Percentiles rank a stretch among this genome's conserved stretches.
phyloP scores from a whole-genome alignment of 2,329 filamentous ascomycete species.

The Trichoderma sp. region DNA sequence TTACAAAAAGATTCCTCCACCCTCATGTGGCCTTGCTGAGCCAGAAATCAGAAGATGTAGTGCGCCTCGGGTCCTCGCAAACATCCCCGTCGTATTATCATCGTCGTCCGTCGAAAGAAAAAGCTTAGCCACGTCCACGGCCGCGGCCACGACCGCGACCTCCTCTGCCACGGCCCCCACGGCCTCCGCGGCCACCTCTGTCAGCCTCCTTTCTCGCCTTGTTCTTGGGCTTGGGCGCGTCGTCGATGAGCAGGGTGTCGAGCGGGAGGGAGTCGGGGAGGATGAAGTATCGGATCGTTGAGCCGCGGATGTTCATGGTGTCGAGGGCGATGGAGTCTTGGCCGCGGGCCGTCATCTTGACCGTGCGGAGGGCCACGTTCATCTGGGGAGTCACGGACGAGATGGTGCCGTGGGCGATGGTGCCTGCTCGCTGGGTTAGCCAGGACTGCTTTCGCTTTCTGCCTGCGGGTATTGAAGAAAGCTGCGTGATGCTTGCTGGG shows the following conservation, averaged over 20 bases:
- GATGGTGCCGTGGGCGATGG: constrained; percentile 95
- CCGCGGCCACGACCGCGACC: constrained; percentile 48
- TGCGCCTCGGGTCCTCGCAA: constrained; percentile 1
- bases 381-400: constrained; percentile 96
- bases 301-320: constrained; percentile 94
- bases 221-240: constrained; percentile 98
- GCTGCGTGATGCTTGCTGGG: background rate
- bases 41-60: constrained; percentile 9
- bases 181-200: constrained; percentile 57
- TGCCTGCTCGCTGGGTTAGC: constrained; percentile 60
- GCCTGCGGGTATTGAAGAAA: background rate
- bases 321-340: constrained; percentile 88
- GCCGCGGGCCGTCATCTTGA: constrained; percentile 92
- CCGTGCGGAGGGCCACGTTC: constrained; percentile 93
- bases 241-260: constrained; percentile 93
- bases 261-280: constrained; percentile 93
- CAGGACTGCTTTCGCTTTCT: background rate
- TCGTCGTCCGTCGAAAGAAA: background rate
- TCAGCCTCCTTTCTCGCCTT: constrained; percentile 92
- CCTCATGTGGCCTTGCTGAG: background rate
- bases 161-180: constrained; percentile 54
- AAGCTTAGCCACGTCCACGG: constrained; percentile 38
- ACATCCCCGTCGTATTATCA: constrained; percentile 11
- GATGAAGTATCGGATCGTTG: constrained; percentile 94
- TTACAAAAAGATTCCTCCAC: constrained; percentile 8